A percentile compares a stretch with the other conserved stretches of the same genome.
phyloP scores from a whole-genome alignment of 2,329 filamentous ascomycete genomes.

The Neofusicoccum parvum region DNA sequence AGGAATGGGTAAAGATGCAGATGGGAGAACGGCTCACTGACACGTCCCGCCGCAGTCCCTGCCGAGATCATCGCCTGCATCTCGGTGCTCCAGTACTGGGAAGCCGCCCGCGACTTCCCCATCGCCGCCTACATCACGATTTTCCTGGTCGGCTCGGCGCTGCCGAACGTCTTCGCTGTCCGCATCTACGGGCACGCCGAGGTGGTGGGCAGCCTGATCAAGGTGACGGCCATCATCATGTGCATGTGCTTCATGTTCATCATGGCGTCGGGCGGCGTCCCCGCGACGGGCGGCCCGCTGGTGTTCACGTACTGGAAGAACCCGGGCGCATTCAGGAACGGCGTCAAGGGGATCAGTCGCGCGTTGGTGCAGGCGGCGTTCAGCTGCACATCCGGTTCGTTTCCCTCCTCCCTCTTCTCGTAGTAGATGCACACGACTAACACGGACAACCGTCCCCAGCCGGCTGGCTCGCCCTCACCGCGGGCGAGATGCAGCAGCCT shows the following conservation, averaged over 20 bases:
- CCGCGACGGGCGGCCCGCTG: constrained; percentile 36
- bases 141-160: constrained; percentile 48
- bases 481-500: constrained; percentile 37
- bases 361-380: constrained; percentile 38
- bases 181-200: constrained; percentile 53
- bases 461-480: constrained; percentile 39
- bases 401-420: constrained; percentile 32
- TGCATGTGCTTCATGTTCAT: constrained; percentile 24
- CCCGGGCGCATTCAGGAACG: constrained; percentile 5
- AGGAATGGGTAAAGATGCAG: too few relatives aligned
- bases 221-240: constrained; percentile 26
- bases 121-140: constrained; percentile 51
- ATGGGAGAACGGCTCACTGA: too few relatives aligned
- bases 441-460: constrained; percentile 45
- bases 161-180: constrained; percentile 43
- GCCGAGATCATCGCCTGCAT: constrained; percentile 26
- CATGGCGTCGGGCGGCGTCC: constrained; percentile 36
- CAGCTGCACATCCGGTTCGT: constrained; percentile 44
- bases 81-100: constrained; percentile 26
- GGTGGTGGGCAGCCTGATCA: constrained; percentile 48
- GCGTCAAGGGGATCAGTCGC: constrained; percentile 33
- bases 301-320: constrained; percentile 37
- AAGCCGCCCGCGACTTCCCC: constrained; percentile 36
- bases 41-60: constrained; percentile 8
- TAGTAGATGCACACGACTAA: constrained; percentile 27